These are phyloP conservation scores for Abelmoschus esculentus DNA, from an alignment of 345 rosid genomes.

Conservation along the genomic window DNA sequence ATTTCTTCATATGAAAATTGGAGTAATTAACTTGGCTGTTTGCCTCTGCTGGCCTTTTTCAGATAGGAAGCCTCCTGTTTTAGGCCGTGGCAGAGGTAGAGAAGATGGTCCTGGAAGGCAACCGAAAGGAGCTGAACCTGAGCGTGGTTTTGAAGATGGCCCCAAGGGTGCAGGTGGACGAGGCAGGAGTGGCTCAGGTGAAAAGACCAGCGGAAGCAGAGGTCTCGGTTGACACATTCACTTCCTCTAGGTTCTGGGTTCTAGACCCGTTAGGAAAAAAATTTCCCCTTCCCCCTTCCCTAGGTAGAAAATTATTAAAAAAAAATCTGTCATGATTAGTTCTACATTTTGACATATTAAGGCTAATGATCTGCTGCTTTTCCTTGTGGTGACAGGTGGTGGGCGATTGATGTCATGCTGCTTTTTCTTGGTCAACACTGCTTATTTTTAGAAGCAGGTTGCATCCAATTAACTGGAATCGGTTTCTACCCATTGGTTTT, in stretches of 20 bases:
- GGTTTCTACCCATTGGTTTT: background rate
- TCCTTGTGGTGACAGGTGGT: conserved; percentile 11
- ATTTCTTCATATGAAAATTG: background rate
- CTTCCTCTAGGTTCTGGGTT: too few species aligned
- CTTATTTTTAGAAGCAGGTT: conserved; percentile 32
- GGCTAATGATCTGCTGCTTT: conserved; percentile 1
- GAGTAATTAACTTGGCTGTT: conserved; percentile 1
- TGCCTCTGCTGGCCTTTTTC: conserved; percentile 6
- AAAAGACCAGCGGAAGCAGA: conserved; percentile 6
- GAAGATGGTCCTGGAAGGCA: conserved; percentile 61
- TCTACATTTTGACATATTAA: background rate
- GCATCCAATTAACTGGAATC: conserved; percentile 12
- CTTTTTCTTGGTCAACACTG: conserved; percentile 16
- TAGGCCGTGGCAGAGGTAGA: conserved; percentile 58
- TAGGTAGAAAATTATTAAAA: too few species aligned
- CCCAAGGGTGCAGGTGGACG: conserved; percentile 41
- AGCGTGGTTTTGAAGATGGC: conserved; percentile 70
- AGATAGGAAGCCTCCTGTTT: conserved; percentile 68
- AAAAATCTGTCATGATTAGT: background rate
- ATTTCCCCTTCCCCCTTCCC: too few species aligned
- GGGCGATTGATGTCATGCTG: conserved; percentile 34
- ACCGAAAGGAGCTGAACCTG: conserved; percentile 50
- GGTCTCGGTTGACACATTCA: background rate
- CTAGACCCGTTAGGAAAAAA: too few species aligned
- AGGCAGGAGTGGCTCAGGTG: conserved; percentile 60